Evolutionary conservation across 2,329 filamentous ascomycete genomes (phyloP).

Genomic region (Trichoderma sp.): DNA sequence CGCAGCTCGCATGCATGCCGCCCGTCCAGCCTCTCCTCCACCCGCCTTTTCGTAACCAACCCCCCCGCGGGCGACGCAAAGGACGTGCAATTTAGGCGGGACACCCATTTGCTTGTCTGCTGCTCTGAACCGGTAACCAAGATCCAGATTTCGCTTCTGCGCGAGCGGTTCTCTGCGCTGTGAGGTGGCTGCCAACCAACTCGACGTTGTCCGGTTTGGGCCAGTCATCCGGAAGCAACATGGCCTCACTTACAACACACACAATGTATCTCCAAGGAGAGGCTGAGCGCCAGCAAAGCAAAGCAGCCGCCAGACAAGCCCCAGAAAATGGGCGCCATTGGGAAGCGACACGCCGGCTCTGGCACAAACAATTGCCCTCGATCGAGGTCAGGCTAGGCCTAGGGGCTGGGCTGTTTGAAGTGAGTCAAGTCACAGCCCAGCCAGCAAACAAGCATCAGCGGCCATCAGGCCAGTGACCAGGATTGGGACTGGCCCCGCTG

Average conservation of each 20-base stretch:
- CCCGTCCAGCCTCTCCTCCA: conserved; percentile 4
- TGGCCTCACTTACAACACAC: background rate
- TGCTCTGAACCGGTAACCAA: conserved; percentile 6
- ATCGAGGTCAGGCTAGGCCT: background rate
- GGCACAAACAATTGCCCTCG: background rate
- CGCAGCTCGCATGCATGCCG: conserved; percentile 3
- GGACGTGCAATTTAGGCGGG: background rate
- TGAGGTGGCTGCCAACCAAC: background rate
- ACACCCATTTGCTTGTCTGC: background rate
- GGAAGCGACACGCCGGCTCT: conserved; percentile 19
- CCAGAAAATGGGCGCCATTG: background rate
- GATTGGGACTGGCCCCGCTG: background rate
- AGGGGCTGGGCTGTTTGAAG: background rate
- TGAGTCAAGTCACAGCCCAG: too few species aligned
- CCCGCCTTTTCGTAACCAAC: background rate
- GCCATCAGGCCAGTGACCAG: background rate
- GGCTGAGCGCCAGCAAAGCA: conserved; percentile 12
- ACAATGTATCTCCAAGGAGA: background rate
- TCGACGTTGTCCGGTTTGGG: background rate
- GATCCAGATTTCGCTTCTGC: conserved; percentile 6
- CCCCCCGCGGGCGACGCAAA: background rate
- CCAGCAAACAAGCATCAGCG: background rate
- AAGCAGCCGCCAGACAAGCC: background rate
- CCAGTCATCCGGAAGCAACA: background rate
- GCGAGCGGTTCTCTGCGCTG: background rate